Base-by-base conservation (phyloP, 73 alveolate genomes). In the Symbiodinium pilosum region DNA sequence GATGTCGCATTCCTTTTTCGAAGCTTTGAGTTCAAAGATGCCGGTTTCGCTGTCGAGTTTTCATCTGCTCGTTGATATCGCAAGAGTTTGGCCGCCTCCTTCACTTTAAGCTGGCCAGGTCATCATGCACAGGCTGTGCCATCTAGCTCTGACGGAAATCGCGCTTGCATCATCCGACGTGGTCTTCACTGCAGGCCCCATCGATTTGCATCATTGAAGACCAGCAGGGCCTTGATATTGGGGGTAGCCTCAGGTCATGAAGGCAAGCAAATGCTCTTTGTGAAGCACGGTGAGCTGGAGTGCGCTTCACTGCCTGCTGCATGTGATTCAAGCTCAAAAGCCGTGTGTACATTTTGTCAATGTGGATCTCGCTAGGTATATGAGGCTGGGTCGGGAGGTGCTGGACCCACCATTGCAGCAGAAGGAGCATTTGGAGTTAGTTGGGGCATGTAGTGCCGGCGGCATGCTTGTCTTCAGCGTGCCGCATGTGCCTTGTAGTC, bases 201-300 rank as follows among this genome's bases (percentile, higher is more conserved):
- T 20, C 32, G 75, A 21, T 12, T 11, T 24, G n/a, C n/a, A n/a
- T n/a, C n/a, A n/a, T n/a, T n/a, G 20, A 32, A 9, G 54, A 56
- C 26, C 73, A 8, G 26, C 26, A 30, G 3, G 73, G 73, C 73
- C 20, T 54, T 54, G 73, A 5, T 12, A 3, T 21, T 18, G 7
- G 32, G 26, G 30, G 12, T 28, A 64, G 81, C 81, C 39, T 9
- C 26, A 91, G 97, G 97, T 69, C 97, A 91, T 34, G 97, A 91
- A 91, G 97, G 89, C 30, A 91, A 91, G 97, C 97, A 91, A 40
- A 91, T 91, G 97, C 88, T 69, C 52, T 91, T 91, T 54, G 51
- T 91, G 54, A 91, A 91, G 97, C 97, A 91, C n/a, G 97, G 97
- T 32, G 88, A 91, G 52, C 81, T 91, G 30, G 88, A 91, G 97